phyloP scores from a whole-genome alignment of 768 basidiomycete genomes.

The Pulveroboletus ravenelii region DNA sequence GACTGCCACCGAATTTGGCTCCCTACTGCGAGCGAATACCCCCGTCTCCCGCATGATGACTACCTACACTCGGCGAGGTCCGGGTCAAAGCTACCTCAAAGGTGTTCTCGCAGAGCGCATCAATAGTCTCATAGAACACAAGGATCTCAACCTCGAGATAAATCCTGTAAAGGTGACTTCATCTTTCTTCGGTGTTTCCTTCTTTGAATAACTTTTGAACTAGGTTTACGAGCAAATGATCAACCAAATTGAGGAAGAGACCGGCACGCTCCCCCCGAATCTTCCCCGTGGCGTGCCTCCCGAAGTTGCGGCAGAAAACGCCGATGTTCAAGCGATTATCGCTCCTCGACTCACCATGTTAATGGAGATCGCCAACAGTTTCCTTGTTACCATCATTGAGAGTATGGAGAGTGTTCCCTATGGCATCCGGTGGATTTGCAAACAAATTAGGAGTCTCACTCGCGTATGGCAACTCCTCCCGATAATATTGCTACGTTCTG shows the following conservation, averaged over 20 bases:
- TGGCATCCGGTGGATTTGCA: constrained; percentile 99
- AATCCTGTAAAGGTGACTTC: constrained; percentile 88
- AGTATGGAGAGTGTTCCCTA: constrained; percentile 98
- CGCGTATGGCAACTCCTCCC: constrained; percentile 50
- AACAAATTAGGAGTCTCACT: constrained; percentile 96
- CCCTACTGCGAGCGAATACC: constrained; percentile 95
- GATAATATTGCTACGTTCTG: constrained; percentile 2
- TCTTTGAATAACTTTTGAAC: background rate
- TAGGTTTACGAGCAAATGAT: constrained; percentile 99
- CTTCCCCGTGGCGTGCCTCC: constrained; percentile 91
- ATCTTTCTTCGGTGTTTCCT: background rate
- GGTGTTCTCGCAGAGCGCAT: constrained; percentile 96
- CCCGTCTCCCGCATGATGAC: constrained; percentile 99
- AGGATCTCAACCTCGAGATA: constrained; percentile 98
- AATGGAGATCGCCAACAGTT: constrained; percentile 99
- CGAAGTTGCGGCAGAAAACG: constrained; percentile 89
- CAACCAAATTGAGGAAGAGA: constrained; percentile 97
- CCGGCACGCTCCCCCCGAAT: constrained; percentile 84
- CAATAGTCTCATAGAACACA: constrained; percentile 98
- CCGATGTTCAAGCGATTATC: constrained; percentile 97
- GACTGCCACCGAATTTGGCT: constrained; percentile 98
- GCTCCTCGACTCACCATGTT: constrained; percentile 96
- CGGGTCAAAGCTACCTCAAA: constrained; percentile 98
- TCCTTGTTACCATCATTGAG: constrained; percentile 95
- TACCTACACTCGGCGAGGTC: constrained; percentile 97